Base-by-base conservation (phyloP, 306 rosid species). In the Boehmeria nivea region DNA sequence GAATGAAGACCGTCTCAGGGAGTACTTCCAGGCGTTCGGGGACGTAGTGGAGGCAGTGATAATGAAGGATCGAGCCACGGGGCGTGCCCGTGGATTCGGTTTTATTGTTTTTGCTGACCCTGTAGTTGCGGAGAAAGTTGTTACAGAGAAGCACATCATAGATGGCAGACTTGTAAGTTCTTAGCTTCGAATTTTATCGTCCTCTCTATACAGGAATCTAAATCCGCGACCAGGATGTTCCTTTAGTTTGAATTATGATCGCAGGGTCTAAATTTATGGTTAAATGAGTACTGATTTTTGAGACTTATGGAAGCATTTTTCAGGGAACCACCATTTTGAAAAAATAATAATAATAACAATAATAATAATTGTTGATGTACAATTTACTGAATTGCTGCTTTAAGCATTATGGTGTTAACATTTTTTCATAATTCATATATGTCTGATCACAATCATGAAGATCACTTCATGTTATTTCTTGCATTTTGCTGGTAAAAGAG, bases 31-130 rank as follows among this genome's bases (percentile, higher is more conserved):
- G 68, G 47, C 72, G 19, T 90, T 74, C 54, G 98, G 98, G 14
- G 95, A 87, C 67, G 94, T 90, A 47, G 82, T 84, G 65, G 95
- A 90, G 63, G 91, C 94, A 12, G 86, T 90, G 80, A 90, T 90
- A 64, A 90, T 90, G 98, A 90, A 88, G 83, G 98, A 90, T 84
- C 95, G 95, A 76, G 78, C 95, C 55, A 87, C 98, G 1, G 94
- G 98, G 20, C 85, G 98, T 68, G 98, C 95, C 26, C 90, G 98
- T 24, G 98, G 98, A 51, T 90, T 90, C 22, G 95, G 98, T 51
- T 90, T 90, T 62, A 83, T 90, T 37, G 89, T 87, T 68, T 90
- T 90, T 63, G 76, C 90, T 0, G 94, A 90, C 61, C 89, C 98
- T 21, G 74, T 76, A 16, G 83, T 76, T 71, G 98, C 98, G 4